phyloP scores from a whole-genome alignment of 192 early-diverging fungal species.

The Podila minutissima region DNA sequence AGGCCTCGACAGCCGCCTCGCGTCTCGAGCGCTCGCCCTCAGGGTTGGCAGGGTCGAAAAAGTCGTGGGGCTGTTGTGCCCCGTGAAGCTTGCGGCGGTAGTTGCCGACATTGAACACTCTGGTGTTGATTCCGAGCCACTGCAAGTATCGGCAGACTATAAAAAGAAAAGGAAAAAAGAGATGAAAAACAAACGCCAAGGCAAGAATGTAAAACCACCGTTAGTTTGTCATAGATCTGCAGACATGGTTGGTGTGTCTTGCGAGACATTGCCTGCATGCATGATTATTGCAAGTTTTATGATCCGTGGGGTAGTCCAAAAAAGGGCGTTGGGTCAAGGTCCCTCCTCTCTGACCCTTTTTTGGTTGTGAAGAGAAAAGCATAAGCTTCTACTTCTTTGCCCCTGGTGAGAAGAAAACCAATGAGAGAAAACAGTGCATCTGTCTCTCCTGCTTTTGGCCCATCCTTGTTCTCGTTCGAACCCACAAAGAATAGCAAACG shows the following conservation, averaged over 20 bases:
- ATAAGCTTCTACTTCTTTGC: not conserved
- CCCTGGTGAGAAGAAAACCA: constrained; percentile 2
- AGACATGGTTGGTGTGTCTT: too few relatives aligned
- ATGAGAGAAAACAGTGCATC: too few relatives aligned
- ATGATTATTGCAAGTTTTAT: too few relatives aligned
- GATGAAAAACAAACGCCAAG: constrained; percentile 2
- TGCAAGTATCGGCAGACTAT: constrained; percentile 90
- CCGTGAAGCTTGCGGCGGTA: constrained; percentile 94
- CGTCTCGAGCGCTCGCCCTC: constrained; percentile 76
- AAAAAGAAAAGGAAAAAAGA: constrained; percentile 3
- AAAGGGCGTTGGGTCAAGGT: not conserved
- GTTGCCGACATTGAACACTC: constrained; percentile 98
- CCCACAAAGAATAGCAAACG: too few relatives aligned
- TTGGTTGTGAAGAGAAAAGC: not conserved
- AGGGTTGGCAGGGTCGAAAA: constrained; percentile 91
- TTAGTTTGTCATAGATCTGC: not conserved
- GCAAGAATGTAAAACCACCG: not conserved
- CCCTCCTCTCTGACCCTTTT: not conserved
- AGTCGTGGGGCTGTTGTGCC: constrained; percentile 80
- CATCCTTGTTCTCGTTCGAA: too few relatives aligned
- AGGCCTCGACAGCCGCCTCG: constrained; percentile 83
- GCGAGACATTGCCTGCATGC: too few relatives aligned
- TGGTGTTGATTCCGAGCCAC: constrained; percentile 94
- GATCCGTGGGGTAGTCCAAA: too few relatives aligned
- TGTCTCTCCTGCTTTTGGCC: too few relatives aligned